Percentiles rank a stretch among this genome's conserved stretches.
phyloP scores from a whole-genome alignment of 2,329 filamentous ascomycete species.

The Hirsutella minnesotensis region DNA sequence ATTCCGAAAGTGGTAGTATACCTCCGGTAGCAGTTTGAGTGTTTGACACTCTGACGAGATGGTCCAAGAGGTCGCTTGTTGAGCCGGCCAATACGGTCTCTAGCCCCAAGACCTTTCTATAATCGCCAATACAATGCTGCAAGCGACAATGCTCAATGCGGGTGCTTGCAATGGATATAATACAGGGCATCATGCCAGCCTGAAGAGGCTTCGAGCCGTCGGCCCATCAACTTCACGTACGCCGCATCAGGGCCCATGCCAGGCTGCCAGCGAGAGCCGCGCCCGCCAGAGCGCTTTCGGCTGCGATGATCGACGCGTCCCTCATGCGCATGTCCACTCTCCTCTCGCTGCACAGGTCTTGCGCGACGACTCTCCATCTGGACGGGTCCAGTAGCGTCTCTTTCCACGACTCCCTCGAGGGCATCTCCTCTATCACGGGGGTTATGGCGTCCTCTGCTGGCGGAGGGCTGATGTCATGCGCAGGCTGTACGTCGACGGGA shows the following conservation, averaged over 20 bases:
- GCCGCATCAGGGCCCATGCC: slow-evolving; percentile 33
- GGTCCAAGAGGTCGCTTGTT: too few species aligned
- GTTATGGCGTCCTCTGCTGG: background rate
- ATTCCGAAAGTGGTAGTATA: too few species aligned
- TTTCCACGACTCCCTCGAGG: slow-evolving; percentile 23
- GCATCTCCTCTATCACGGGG: background rate
- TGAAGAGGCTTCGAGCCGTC: background rate
- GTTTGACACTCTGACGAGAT: too few species aligned
- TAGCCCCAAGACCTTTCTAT: too few species aligned
- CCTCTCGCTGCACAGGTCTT: slow-evolving; percentile 56
- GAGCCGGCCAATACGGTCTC: too few species aligned
- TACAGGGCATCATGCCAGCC: background rate
- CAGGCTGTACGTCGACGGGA: background rate
- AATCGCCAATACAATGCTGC: too few species aligned
- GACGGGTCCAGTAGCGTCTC: slow-evolving; percentile 28
- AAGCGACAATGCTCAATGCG: too few species aligned
- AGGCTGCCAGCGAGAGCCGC: slow-evolving; percentile 46
- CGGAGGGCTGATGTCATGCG: background rate
- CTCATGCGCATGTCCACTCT: slow-evolving; percentile 52
- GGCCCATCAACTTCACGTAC: slow-evolving; percentile 7
- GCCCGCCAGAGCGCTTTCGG: slow-evolving; percentile 57
- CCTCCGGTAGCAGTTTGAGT: too few species aligned
- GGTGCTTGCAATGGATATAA: background rate
- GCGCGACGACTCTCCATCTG: slow-evolving; percentile 35
- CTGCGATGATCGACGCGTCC: slow-evolving; percentile 56